A percentile compares a stretch with the other conserved stretches of the same genome.
Evolutionary conservation across 495 filamentous ascomycete genomes (phyloP).

Genomic region (Neurospora terricola): DNA sequence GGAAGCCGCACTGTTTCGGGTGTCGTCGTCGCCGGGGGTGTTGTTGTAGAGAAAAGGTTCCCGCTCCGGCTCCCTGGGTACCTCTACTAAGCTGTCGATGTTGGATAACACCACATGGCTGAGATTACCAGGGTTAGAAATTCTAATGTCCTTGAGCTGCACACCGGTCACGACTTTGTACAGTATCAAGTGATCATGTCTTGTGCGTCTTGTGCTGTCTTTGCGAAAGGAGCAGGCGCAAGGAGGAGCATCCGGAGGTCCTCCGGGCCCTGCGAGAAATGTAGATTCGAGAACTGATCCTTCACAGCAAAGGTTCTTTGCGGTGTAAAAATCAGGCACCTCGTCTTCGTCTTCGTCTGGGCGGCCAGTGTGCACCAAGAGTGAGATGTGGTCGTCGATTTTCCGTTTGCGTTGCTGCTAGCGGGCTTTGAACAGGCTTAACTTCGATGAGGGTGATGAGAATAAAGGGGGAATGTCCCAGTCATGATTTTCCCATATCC

Average conservation of each 20-base stretch:
- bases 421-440: background rate
- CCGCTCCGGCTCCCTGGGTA: background rate
- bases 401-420: background rate
- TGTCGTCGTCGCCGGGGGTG: background rate
- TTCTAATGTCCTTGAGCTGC: background rate
- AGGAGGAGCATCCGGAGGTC: background rate
- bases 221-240: background rate
- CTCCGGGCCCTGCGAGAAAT: background rate
- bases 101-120: background rate
- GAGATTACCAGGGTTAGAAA: background rate
- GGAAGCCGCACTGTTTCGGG: background rate
- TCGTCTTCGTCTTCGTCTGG: background rate
- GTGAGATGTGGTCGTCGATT: background rate
- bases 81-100: background rate
- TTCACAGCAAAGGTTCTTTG: background rate
- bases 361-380: background rate
- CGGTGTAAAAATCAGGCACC: background rate
- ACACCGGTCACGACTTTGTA: background rate
- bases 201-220: background rate
- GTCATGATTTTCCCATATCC: background rate
- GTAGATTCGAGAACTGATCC: background rate
- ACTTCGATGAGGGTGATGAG: background rate
- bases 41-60: background rate
- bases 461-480: background rate
- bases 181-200: background rate